Base-by-base conservation (phyloP, 345 rosid genomes). In the Noccaea caerulescens region DNA sequence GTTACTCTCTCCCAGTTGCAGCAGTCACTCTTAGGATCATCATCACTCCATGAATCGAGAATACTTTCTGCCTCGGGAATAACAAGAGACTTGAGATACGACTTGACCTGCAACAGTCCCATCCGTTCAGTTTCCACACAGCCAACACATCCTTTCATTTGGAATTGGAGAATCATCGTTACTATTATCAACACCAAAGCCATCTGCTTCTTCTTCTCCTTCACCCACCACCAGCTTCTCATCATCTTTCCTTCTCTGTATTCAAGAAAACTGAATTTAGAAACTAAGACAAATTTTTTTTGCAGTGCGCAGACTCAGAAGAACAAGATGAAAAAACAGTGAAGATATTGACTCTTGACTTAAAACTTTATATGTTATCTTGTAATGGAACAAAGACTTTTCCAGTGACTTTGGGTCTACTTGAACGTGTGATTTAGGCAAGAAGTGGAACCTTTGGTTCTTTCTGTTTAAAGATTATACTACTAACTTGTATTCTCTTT, bases 91-190 rank as follows among this genome's bases (percentile, higher is more conserved):
- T 23, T 34, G 45, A 65, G 12, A 10, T 13, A 65, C 27, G 47
- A 36, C 30, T 65, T 65, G 69, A 65, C 25, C 13, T 49, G 34
- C 25, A 65, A 46, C 10, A 50, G n/a, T 50, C 42, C 58, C 8
- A 37, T 50, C 36, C 58, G 18, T 65, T 65, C 70, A 51, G n/a
- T 23, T 12, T 65, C 70, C 10, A 49, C 14, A 47, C 68, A 63
- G 16, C 55, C 37, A 8, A 12, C 13, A 36, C 70, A 65, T 50
- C 32, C 16, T 34, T 65, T 34, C 34, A 4, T 38, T 8, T 50
- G 70, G 45, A 47, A 12, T 11, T 47, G 58, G 7, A 50, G 33
- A 0, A 36, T 33, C 41, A 32, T 62, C 3, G 10, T 13, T 44
- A 44, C 0, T 14, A 10, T 23, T 12, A 44, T 44, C 6, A 62